Evolutionary conservation across 2,329 filamentous ascomycete genomes (phyloP), one percentile per base, ranked within the genome.

Genomic region (Beauveria asiatica): DNA sequence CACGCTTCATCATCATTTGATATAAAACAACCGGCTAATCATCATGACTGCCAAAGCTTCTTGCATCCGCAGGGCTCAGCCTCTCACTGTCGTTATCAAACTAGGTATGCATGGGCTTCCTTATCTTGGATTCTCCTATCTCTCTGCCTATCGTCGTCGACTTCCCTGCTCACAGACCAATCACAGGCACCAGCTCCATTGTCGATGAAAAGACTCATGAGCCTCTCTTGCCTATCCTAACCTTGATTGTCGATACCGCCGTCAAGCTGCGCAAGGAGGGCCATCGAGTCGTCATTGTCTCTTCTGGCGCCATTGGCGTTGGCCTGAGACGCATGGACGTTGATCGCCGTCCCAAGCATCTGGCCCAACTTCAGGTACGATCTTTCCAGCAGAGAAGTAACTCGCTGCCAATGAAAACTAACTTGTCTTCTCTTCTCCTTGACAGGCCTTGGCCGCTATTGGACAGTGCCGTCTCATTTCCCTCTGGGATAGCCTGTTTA

Each of bases 151-250:
- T 62, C 41, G 16, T 27, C 52, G 13, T 19, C 46, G 7, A 17
- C 6, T 37, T 37, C 33, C 46, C 7, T 55, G 16, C 41, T 54
- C 13, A 57, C 48, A 51, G 37, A 11, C 7, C 45, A 25, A 57
- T 60, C 62, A 62, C 67, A 99, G 94, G 94, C 68, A 97, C 94
- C 51, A 97, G 92, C 74, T 97, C 94, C n/a, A 97, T 99, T 67
- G 92, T 99, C 65, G 91, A 97, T 75, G 94, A 99, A 73, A 89
- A 87, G 71, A 96, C 90, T 23, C 94, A 96, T 75, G 90, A 97
- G 70, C 94, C 94, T 3, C 83, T 97, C 41, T 82, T 99, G 44
- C 94, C 92, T 5, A 96, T 92, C 66, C 79, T 99, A 60, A 92
- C 89, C 62, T 80, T 93, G 62, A 97, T 99, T 65, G 94, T 97